Base-by-base conservation (phyloP, 2,329 filamentous ascomycete genomes). In the Fusarium albosuccineum region DNA sequence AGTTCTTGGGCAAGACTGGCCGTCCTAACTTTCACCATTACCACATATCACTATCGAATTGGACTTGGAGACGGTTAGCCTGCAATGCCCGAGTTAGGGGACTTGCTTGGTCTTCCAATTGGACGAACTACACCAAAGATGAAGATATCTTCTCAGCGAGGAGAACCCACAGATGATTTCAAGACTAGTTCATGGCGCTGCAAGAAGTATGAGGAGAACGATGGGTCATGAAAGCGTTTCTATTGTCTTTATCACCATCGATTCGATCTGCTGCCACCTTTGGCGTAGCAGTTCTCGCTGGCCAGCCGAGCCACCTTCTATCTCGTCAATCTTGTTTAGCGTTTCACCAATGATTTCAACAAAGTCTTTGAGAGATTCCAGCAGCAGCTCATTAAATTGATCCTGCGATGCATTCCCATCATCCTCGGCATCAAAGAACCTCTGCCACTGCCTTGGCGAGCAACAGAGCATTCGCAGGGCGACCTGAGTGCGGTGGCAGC, bases 401-500 rank as follows among this genome's bases (percentile, higher is more conserved):
- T 16, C 70, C 67, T 86, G 82, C 39, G 82, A 80, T 10, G 81
- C 82, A 29, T 82, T 80, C 2, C 82, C 81, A 6, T 82, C 83
- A 33, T 83, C 83, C 29, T 83, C 81, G 5, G 73, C 72, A 4
- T 79, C 72, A 60, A 77, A 67, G 54, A 75, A 77, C 77, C 83
- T 84, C 70, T 80, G 76, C 42, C 78, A 77, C 3, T 76, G 56
- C 2, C 76, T 58, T 45, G 78, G 57, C 46, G 78, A 68, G 33
- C 70, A 74, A 27, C 66, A 74, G 60, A 81, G 61, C 57, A 76
- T 68, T 46, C 86, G 74, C 57, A 87, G 65, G 4, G 84, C 86
- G 9, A 86, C 83, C 71, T 87, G 83, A 1, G 86, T 87, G 11
- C 85, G 77, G 65, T 87, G 82, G 60, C 86, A 87, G 4, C 67